Evolutionary conservation across 108 stramenopile genomes (phyloP).

Genomic region (Cylindrotheca closterium): DNA sequence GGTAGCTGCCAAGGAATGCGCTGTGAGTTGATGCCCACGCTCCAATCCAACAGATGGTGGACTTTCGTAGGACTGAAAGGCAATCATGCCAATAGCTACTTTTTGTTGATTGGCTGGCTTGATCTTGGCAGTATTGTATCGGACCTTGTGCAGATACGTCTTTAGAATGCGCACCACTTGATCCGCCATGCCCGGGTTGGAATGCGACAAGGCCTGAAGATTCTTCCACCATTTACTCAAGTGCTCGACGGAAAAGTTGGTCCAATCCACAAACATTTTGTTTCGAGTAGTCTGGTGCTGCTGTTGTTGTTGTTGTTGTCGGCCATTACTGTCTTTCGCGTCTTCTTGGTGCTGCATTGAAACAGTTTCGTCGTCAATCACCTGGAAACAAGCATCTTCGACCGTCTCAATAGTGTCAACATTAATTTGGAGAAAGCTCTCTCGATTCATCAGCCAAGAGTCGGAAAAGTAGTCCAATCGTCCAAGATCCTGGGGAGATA

Average conservation of each 20-base stretch:
- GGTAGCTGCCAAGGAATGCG: not conserved
- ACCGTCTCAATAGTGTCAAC: constrained; percentile 8
- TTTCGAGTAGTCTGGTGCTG: no score
- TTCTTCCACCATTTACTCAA: not conserved
- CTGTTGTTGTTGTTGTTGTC: no score
- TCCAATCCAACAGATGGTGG: not conserved
- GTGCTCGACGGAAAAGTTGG: not conserved
- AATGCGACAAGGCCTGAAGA: not conserved
- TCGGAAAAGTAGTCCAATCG: not conserved
- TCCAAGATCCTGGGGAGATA: not conserved
- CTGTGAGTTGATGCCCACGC: not conserved
- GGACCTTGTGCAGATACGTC: not conserved
- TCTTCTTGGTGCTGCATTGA: no score
- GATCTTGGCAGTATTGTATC: not conserved
- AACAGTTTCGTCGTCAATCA: not conserved
- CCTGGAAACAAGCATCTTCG: not conserved
- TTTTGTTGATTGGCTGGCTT: not conserved
- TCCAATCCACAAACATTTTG: not conserved
- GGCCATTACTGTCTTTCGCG: no score
- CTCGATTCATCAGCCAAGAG: not conserved
- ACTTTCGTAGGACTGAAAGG: not conserved
- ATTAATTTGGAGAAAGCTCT: constrained; percentile 7
- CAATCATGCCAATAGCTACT: not conserved
- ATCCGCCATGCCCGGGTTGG: not conserved
- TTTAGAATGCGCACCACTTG: not conserved